Base-by-base conservation (phyloP, 768 basidiomycete genomes). In the Kwoniella sp. region DNA sequence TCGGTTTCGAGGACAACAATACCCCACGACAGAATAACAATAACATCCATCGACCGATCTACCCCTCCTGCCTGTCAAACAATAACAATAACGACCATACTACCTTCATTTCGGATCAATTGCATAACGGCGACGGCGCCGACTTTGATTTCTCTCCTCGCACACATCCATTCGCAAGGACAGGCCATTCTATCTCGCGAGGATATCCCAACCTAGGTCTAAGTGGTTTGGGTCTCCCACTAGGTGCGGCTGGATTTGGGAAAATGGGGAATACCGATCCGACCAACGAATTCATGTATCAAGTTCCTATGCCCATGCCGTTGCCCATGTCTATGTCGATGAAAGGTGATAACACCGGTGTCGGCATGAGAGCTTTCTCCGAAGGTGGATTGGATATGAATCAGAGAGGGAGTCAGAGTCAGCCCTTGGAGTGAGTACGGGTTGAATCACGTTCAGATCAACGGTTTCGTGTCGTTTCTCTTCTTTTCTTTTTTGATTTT, bases 251-350 rank as follows among this genome's bases (percentile, higher is more conserved):
- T 49, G 48, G n/a, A 56, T 27, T 13, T 33, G 49, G 44, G 17
- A 57, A 56, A 37, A 63, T 68, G 60, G 49, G 51, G 30, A 73
- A 73, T 49, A 36, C 55, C n/a, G 72, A 74, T 55, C 72, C 72
- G 12, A 71, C 69, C 19, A 68, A 68, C 66, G 67, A 71, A 47
- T 71, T 63, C 64, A 74, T 74, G 72, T 74, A 71, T 55, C 72
- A 71, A 30, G 26, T 74, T 2, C 72, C 68, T 22, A 15, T 62
- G 13, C 33, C 40, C 17, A 15, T n/a, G 49, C n/a, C n/a, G n/a
- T n/a, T n/a, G n/a, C n/a, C n/a, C n/a, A n/a, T n/a, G n/a, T n/a
- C n/a, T n/a, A n/a, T n/a, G n/a, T n/a, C n/a, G n/a, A n/a, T n/a
- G n/a, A n/a, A n/a, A n/a, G 13, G 47, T 8, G 49, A 24, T 3